phyloP scores from a whole-genome alignment of 2,329 filamentous ascomycete species.

The Coniochaeta sp. region DNA sequence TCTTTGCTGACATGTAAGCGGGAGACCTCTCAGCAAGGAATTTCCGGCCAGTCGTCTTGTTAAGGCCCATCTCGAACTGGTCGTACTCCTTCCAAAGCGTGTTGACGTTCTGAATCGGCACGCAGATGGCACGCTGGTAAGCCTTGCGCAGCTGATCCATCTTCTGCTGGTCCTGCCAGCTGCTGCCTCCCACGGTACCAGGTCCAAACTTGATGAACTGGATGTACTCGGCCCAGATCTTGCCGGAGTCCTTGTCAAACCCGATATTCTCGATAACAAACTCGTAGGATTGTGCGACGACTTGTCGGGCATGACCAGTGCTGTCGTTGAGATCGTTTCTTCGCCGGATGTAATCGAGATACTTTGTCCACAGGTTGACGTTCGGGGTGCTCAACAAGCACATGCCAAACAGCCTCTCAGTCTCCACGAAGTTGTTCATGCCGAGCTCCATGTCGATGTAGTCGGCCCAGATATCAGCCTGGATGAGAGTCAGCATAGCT shows the following conservation, averaged over 20 bases:
- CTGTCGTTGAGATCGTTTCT: conserved; percentile 84
- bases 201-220: conserved; percentile 87
- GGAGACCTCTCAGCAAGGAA: conserved; percentile 90
- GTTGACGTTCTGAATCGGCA: conserved; percentile 79
- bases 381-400: conserved; percentile 74
- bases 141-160: conserved; percentile 90
- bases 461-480: conserved; percentile 89
- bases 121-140: conserved; percentile 81
- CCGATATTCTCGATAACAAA: conserved; percentile 87
- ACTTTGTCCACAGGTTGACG: conserved; percentile 84
- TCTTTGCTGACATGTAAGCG: conserved; percentile 92
- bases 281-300: conserved; percentile 82
- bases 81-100: conserved; percentile 96
- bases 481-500: conserved; percentile 24
- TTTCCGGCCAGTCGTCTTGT: conserved; percentile 90
- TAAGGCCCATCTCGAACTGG: conserved; percentile 87
- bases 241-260: conserved; percentile 81
- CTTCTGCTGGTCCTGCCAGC: conserved; percentile 97
- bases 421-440: conserved; percentile 70
- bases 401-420: conserved; percentile 77
- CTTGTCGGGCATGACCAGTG: conserved; percentile 67
- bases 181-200: conserved; percentile 74
- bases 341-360: conserved; percentile 90
- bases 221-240: conserved; percentile 91
- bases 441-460: conserved; percentile 88